Percentiles rank a stretch among this genome's conserved stretches.
Conservation (phyloP, 2,329 filamentous ascomycete genomes). For the Fusarium multiceps region DNA sequence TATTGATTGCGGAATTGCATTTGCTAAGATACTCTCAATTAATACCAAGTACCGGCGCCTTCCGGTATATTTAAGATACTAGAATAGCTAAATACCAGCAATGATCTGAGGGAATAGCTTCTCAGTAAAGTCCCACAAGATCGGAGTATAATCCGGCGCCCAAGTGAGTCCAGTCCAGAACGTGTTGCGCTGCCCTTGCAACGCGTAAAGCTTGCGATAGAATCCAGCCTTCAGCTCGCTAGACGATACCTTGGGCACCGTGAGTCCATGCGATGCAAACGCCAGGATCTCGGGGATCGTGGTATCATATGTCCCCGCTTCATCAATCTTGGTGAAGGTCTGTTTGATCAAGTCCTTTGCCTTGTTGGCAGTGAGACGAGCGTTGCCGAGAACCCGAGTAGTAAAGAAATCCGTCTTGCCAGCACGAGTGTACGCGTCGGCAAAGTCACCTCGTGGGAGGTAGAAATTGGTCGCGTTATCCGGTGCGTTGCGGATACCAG, state of each 20-base stretch:
- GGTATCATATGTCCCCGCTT: slow-evolving; percentile 14
- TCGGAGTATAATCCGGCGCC: slow-evolving; percentile 42
- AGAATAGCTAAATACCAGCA: background rate
- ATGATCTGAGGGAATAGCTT: slow-evolving; percentile 26
- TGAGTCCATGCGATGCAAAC: slow-evolving; percentile 37
- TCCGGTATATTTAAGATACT: too few species aligned
- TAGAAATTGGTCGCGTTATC: slow-evolving; percentile 17
- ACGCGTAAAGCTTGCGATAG: slow-evolving; percentile 47
- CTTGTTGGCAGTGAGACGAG: background rate
- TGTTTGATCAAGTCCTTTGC: slow-evolving; percentile 11
- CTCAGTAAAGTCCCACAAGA: slow-evolving; percentile 44
- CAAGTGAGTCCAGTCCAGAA: slow-evolving; percentile 50
- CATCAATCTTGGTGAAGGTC: background rate
- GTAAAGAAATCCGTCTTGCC: background rate
- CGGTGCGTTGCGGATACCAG: slow-evolving; percentile 21
- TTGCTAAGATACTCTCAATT: too few species aligned
- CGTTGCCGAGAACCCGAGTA: slow-evolving; percentile 18
- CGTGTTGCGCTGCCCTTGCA: slow-evolving; percentile 52
- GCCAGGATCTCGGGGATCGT: slow-evolving; percentile 25
- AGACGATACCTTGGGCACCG: slow-evolving; percentile 39
- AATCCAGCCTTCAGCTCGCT: slow-evolving; percentile 49
- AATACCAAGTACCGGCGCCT: too few species aligned
- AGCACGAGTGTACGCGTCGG: slow-evolving; percentile 11
- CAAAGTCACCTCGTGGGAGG: slow-evolving; percentile 17
- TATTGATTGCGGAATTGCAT: too few species aligned